These are phyloP conservation scores for Pichia scutulata DNA, from an alignment of 805 yeast genomes.

Conservation along the genomic window DNA sequence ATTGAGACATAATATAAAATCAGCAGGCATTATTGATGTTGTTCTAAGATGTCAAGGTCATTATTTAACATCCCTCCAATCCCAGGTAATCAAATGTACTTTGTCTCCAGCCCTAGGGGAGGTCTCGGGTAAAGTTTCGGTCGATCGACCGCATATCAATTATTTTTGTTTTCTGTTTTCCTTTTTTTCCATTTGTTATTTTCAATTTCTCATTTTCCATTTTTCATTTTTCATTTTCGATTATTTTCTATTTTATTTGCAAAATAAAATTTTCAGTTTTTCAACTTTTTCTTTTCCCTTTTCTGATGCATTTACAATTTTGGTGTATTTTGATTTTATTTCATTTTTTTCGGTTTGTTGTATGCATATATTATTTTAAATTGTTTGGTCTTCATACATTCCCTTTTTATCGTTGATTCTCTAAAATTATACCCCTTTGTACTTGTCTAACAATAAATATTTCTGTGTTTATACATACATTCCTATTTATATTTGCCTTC, in stretches of 20 bases:
- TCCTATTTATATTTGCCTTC: background rate
- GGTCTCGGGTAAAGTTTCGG: too few relatives aligned
- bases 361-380: too few relatives aligned
- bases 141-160: background rate
- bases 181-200: too few relatives aligned
- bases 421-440: background rate
- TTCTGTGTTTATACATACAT: background rate
- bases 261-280: background rate
- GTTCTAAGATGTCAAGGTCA: too few relatives aligned
- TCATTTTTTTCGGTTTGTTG: background rate
- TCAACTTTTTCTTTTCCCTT: background rate
- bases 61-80: background rate
- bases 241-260: too few relatives aligned
- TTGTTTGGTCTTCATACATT: background rate
- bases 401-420: background rate
- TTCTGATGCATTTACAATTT: background rate
- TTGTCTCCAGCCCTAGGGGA: background rate
- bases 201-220: too few relatives aligned
- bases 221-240: too few relatives aligned
- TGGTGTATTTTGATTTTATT: background rate
- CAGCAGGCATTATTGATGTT: conserved; percentile 20
- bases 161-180: too few relatives aligned
- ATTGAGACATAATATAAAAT: conserved; percentile 75
- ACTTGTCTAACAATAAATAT: background rate
- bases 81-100: background rate